Evolutionary conservation across 257 asterid species (phyloP), one percentile per base, ranked within the genome.

Genomic region (Nicotiana tabacum): DNA sequence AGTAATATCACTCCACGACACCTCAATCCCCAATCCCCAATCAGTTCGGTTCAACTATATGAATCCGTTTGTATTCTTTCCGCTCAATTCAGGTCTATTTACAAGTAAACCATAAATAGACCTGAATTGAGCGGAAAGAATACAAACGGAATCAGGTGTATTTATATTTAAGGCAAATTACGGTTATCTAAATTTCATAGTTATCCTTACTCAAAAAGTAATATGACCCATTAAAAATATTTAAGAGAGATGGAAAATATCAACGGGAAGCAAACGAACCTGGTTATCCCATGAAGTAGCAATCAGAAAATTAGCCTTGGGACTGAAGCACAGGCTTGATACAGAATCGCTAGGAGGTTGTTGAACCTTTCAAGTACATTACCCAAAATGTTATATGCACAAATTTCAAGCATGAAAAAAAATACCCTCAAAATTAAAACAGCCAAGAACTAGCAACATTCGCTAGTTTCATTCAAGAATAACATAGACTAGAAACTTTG

Each of bases 221-320:
- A n/a, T 17, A 72, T 43, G 61, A 46, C 78, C 61, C 60, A 46
- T 8, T 21, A 15, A 72, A 43, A 17, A 21, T 10, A 9, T n/a
- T 6, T n/a, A 15, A 55, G 29, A 29, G 53, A 53, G 30, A 32
- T 3, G 6, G 30, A 13, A 56, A 82, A 70, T 35, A 68, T 18
- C 9, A 7, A 13, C 85, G 56, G 29, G 57, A 51, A 78, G 55
- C 21, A 72, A 72, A 67, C 11, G 24, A 81, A 93, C 99, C 97
- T 96, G 99, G 83, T 93, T 96, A 90, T 96, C 99, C 99, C 99
- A 96, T 21, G 98, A 94, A 69, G 96, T 90, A 51, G 97, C 99
- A 46, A 93, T 92, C 53, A 96, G 85, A 61, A 86, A 84, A 82
- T 96, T 93, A 12, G 98, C 98, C 89, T 90, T 91, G 7, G 99